Evolutionary conservation across 192 early-diverging fungal genomes (phyloP), one percentile per base, ranked within the genome.

Genomic region (Phlyctochytrium planicorne): DNA sequence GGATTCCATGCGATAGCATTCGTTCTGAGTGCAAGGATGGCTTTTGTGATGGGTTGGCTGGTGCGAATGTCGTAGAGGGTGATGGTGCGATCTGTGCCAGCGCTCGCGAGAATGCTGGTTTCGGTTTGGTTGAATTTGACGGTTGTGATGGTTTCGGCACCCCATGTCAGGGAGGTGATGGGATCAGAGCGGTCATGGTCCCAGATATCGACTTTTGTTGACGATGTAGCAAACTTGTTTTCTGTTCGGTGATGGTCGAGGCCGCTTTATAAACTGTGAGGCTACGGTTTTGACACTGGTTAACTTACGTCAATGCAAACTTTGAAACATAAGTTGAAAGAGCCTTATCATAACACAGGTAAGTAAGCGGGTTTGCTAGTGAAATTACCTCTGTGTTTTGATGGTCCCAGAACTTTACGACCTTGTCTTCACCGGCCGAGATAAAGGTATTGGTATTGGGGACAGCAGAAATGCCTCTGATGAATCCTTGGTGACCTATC

Each of bases 1-100:
- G 97, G 97, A 75, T 99, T 99, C 97, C 97, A 99, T 20, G 92
- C 80, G 55, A 99, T 93, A 10, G 97, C 93, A 75, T 99, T 99
- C 29, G 94, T 93, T 63, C 72, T 68, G 59, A 89, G 78, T 52
- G 85, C 80, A 85, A 96, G 82, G 63, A 95, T 75, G 30, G 90
- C 71, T 75, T 98, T 98, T 29, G 88, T 81, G 40, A 99, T 78
- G 0, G 97, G 93, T 34, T 88, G 87, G 73, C 75, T 90, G 1
- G 94, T 94, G 64, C 97, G 82, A 65, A 97, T 76, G 72, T 99
- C 97, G 74, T 98, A 99, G 23, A 99, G 75, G 34, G 92, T 91
- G 65, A 99, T 85, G 0, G 96, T 92, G 30, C 97, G 85, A 80
- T 99, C 97, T 0, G 92, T 91, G 20, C 96, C 96, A 34, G 92